phyloP scores from a whole-genome alignment of 2,329 filamentous ascomycete genomes.

The Pseudogymnoascus sp. region DNA sequence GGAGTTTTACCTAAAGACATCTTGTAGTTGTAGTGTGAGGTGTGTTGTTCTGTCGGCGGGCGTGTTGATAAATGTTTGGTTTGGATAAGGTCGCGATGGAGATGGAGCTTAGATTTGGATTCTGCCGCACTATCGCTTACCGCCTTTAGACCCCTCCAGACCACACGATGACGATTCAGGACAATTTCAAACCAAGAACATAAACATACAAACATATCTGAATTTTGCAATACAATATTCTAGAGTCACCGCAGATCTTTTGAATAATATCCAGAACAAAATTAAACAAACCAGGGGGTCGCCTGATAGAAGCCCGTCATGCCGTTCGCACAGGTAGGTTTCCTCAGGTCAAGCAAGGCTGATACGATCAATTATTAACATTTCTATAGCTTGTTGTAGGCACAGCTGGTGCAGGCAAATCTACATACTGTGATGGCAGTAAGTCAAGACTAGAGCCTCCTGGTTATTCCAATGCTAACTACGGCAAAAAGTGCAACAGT shows the following conservation, averaged over 20 bases:
- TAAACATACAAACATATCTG: background rate
- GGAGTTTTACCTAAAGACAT: constrained; percentile 2
- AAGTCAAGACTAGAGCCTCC: constrained; percentile 25
- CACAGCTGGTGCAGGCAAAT: constrained; percentile 93
- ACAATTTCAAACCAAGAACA: background rate
- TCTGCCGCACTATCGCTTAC: constrained; percentile 2
- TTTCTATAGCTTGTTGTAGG: constrained; percentile 68
- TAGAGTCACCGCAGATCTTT: background rate
- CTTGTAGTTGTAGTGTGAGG: background rate
- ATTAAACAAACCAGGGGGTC: background rate
- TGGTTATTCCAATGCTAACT: constrained; percentile 11
- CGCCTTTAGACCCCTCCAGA: constrained; percentile 7
- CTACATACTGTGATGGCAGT: constrained; percentile 96
- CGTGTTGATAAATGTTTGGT: constrained; percentile 1
- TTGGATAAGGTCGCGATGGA: constrained; percentile 8
- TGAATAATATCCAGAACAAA: background rate
- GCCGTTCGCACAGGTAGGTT: constrained; percentile 27
- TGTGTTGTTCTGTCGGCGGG: background rate
- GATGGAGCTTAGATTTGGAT: constrained; percentile 9
- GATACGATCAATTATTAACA: background rate
- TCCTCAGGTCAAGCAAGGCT: background rate
- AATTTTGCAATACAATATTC: background rate
- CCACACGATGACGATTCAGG: background rate
- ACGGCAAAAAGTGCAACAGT: constrained; percentile 68
- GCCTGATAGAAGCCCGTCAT: constrained; percentile 14